Evolutionary conservation across 352 stramenopile species (phyloP), one percentile per base, ranked within the genome.

Genomic region (Globisporangium paroecandrum): DNA sequence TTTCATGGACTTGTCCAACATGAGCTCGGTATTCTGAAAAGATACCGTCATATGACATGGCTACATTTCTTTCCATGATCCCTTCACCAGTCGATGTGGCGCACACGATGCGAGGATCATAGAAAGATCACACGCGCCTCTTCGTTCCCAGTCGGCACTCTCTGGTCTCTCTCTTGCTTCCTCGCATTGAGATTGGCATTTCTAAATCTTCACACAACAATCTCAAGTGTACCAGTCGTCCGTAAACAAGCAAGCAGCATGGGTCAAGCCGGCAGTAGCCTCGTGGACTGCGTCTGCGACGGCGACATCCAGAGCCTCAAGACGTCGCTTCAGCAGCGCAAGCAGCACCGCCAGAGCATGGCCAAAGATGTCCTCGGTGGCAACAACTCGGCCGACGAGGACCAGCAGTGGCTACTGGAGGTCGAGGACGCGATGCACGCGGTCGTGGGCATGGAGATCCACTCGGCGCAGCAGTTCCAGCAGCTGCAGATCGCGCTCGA

Each of bases 401-500:
- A 66, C 3, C 60, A 69, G 47, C 72, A 73, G 64, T 66, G 73
- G 36, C 25, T 73, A 15, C 9, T 22, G 22, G 76, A 85, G 47
- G 56, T 89, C 36, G 79, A 89, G 56, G 76, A 87, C 56, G 79
- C 82, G 10, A 73, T 84, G 38, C 82, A 90, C 62, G 81, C 79
- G 4, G 78, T 82, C 15, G 72, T 90, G 62, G 77, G 75, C 58
- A 79, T 84, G 65, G 78, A 88, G 62, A 71, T 90, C 66, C 65
- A 76, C 60, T 84, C 82, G 47, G 72, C 75, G 25, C 82, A 85
- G 34, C 77, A 89, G 49, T 76, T 86, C 55, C 82, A 90, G 69
- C 82, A 88, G 65, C 62, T 80, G 25, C 79, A 85, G 69, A 90
- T 90, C 58, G 79, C 82, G 10, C 62, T 90, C 20, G 82, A 90